A percentile compares a stretch with the other conserved stretches of the same genome.
Evolutionary conservation across 1,284 basidiomycete species (phyloP).

Genomic region (Volvariella volvacea): DNA sequence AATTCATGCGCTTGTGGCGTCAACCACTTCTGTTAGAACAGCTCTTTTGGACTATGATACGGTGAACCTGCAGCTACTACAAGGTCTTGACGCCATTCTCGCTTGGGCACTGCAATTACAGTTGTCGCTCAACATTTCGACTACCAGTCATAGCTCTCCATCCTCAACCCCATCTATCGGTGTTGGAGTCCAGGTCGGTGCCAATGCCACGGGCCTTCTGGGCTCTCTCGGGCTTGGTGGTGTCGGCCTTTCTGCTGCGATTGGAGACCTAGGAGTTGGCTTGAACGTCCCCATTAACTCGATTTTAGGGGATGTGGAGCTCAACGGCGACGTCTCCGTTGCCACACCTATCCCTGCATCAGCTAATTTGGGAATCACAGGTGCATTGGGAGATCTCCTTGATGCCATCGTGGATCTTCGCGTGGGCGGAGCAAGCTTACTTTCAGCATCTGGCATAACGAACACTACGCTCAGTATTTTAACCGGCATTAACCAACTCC

Average conservation of each 20-base stretch:
- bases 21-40: no score
- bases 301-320: background rate
- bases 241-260: background rate
- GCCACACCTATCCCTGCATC: background rate
- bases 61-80: background rate
- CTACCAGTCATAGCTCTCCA: background rate
- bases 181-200: background rate
- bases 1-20: no score
- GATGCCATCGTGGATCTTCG: background rate
- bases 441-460: background rate
- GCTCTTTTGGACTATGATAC: background rate
- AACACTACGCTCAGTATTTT: background rate
- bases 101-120: background rate
- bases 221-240: background rate
- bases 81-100: background rate
- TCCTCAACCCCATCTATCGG: background rate
- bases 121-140: background rate
- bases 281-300: background rate
- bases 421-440: background rate
- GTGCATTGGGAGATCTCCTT: background rate
- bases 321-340: background rate
- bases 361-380: background rate
- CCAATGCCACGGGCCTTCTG: background rate
- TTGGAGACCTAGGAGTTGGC: no score
- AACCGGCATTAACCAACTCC: background rate